Percentiles rank a stretch among this genome's conserved stretches.
Evolutionary conservation across 306 rosid genomes (phyloP).

Genomic region (Canavalia ensiformis): DNA sequence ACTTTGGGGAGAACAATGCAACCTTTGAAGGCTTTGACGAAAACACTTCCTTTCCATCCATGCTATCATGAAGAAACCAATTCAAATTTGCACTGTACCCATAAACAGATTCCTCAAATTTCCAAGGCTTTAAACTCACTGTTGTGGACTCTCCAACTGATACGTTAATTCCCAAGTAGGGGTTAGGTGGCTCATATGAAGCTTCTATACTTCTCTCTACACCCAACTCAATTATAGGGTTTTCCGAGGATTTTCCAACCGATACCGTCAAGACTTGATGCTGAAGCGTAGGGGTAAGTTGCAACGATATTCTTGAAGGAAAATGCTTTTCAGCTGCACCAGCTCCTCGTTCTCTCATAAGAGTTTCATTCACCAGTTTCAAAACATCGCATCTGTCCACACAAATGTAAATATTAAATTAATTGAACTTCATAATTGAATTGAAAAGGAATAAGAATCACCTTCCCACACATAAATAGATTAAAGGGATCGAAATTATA

Average conservation of each 20-base stretch:
- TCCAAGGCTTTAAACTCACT: constrained; percentile 83
- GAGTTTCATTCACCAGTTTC: constrained; percentile 72
- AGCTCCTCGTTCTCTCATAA: constrained; percentile 75
- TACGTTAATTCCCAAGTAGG: constrained; percentile 67
- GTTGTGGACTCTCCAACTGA: constrained; percentile 75
- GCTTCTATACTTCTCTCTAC: constrained; percentile 75
- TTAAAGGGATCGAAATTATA: no score
- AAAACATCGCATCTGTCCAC: constrained; percentile 70
- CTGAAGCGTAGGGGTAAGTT: constrained; percentile 79
- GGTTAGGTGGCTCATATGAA: constrained; percentile 68
- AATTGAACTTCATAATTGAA: neutral
- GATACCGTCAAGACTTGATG: constrained; percentile 72
- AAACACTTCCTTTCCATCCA: constrained; percentile 81
- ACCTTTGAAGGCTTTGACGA: constrained; percentile 78
- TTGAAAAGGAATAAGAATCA: neutral
- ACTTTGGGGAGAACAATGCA: constrained; percentile 72
- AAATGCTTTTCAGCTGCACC: constrained; percentile 83
- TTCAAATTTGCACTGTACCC: constrained; percentile 84
- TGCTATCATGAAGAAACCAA: constrained; percentile 86
- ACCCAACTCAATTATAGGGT: constrained; percentile 73
- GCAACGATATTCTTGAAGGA: constrained; percentile 82
- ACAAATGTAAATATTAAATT: neutral
- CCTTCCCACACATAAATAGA: no score
- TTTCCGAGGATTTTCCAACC: constrained; percentile 86
- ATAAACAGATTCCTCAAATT: constrained; percentile 78